Evolutionary conservation across 768 basidiomycete genomes (phyloP).

Genomic region (Lentinus brumalis): DNA sequence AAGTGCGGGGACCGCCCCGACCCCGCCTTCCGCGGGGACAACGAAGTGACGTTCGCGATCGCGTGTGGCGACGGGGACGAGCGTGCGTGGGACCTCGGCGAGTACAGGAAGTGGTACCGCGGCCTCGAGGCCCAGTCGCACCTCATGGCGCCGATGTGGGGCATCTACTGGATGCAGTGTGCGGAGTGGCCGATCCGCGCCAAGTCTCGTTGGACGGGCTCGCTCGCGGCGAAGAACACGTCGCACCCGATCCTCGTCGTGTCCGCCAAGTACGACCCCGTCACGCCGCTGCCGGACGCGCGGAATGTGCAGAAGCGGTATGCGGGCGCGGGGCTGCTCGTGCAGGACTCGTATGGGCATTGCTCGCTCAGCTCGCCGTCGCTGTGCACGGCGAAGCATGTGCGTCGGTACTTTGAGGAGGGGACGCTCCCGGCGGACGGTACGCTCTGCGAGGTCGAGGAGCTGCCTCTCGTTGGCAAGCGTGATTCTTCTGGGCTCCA

Average conservation of each 20-base stretch:
- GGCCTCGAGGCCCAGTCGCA: background rate
- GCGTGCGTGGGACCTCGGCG: background rate
- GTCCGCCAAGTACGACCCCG: slow-evolving; percentile 11
- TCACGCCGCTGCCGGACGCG: slow-evolving; percentile 12
- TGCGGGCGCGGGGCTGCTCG: slow-evolving; percentile 11
- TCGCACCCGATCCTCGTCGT: slow-evolving; percentile 11
- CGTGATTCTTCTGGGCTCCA: background rate
- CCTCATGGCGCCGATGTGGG: slow-evolving; percentile 11
- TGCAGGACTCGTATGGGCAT: slow-evolving; percentile 15
- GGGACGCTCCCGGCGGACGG: slow-evolving; percentile 6
- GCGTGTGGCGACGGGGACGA: slow-evolving; percentile 19
- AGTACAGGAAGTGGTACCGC: background rate
- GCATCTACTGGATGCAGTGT: background rate
- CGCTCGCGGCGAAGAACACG: slow-evolving; percentile 12
- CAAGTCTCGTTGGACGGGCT: slow-evolving; percentile 5
- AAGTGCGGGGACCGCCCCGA: slow-evolving; percentile 1
- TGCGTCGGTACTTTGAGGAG: slow-evolving; percentile 1
- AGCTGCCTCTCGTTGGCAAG: background rate
- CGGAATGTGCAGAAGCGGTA: slow-evolving; percentile 1
- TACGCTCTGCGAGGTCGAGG: slow-evolving; percentile 3
- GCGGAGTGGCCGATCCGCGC: slow-evolving; percentile 8
- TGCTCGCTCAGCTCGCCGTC: slow-evolving; percentile 1
- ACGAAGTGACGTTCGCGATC: slow-evolving; percentile 16
- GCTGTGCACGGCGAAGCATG: background rate
- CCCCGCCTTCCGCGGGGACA: background rate